Conservation (phyloP, 1,284 basidiomycete species). For the Trichosporon sp. region DNA sequence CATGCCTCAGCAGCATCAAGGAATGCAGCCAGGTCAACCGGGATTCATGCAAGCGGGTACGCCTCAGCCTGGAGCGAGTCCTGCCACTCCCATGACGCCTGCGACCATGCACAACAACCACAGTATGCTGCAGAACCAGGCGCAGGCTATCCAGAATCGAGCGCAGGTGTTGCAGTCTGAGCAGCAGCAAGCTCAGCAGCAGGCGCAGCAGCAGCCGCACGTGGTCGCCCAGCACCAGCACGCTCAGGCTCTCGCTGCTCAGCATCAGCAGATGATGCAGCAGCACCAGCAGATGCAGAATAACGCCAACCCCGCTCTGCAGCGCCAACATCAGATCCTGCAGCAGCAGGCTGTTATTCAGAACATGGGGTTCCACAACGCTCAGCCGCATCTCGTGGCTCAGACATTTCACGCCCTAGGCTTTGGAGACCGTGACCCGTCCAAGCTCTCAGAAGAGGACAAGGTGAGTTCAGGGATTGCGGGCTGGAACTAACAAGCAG, state of each 20-base stretch:
- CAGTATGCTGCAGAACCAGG: constrained; percentile 15
- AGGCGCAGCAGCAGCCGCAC: constrained; percentile 23
- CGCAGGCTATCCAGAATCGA: constrained; percentile 13
- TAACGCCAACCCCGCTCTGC: constrained; percentile 7
- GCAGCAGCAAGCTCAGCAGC: constrained; percentile 16
- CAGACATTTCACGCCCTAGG: constrained; percentile 28
- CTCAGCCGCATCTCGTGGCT: constrained; percentile 29
- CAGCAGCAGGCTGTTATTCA: constrained; percentile 25
- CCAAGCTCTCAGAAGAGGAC: constrained; percentile 31
- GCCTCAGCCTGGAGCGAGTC: constrained; percentile 19
- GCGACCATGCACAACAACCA: constrained; percentile 19
- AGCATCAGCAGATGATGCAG: constrained; percentile 25
- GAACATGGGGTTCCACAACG: constrained; percentile 21
- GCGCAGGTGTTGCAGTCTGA: constrained; percentile 14
- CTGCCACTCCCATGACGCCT: constrained; percentile 23
- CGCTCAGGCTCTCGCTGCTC: constrained; percentile 17
- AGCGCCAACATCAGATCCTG: constrained; percentile 9
- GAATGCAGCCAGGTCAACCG: constrained; percentile 8
- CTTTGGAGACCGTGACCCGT: constrained; percentile 29
- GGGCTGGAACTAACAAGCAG: neutral
- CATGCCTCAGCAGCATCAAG: constrained; percentile 31
- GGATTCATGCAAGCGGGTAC: constrained; percentile 18
- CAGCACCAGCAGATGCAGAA: constrained; percentile 13
- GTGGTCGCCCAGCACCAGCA: constrained; percentile 18
- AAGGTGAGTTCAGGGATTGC: constrained; percentile 21